Evolutionary conservation across 164 flowering plant species (phyloP).

Genomic region (Nymphaea thermarum): DNA sequence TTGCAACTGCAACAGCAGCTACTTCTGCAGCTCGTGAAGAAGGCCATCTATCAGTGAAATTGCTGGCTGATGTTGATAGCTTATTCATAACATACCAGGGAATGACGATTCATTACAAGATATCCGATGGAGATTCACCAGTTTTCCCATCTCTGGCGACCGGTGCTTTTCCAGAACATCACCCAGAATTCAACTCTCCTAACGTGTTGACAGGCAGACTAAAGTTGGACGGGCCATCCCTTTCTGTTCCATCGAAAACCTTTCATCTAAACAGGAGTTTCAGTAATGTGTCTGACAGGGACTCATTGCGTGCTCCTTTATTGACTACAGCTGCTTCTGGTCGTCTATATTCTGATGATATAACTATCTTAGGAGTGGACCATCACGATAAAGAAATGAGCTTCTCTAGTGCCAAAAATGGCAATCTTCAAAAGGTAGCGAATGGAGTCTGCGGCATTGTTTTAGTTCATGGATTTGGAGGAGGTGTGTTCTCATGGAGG

Average conservation of each 20-base stretch:
- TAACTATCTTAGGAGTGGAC: conserved; percentile 48
- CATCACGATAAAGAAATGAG: conserved; percentile 18
- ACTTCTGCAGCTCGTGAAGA: conserved; percentile 26
- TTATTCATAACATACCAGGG: conserved; percentile 54
- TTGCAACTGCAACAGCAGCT: conserved; percentile 9
- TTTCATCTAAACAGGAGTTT: conserved; percentile 47
- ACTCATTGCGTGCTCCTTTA: conserved; percentile 55
- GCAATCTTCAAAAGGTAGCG: conserved; percentile 23
- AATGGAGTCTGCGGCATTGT: conserved; percentile 43
- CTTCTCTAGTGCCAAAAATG: conserved; percentile 11
- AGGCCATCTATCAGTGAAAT: conserved; percentile 53
- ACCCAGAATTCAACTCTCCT: conserved; percentile 20
- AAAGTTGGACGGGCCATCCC: conserved; percentile 30
- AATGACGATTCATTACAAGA: conserved; percentile 72
- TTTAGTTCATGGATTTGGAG: conserved; percentile 94
- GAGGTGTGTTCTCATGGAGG: conserved; percentile 98
- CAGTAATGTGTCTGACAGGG: conserved; percentile 51
- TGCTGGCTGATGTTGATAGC: conserved; percentile 85
- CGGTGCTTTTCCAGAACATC: conserved; percentile 26
- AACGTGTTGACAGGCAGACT: conserved; percentile 26
- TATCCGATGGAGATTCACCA: conserved; percentile 47
- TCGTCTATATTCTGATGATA: conserved; percentile 44
- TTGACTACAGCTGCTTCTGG: conserved; percentile 40
- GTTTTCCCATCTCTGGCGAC: conserved; percentile 39
- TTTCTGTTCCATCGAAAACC: conserved; percentile 26